These are phyloP conservation scores for Murraya koenigii DNA, from an alignment of 345 rosid species.

Conservation along the genomic window DNA sequence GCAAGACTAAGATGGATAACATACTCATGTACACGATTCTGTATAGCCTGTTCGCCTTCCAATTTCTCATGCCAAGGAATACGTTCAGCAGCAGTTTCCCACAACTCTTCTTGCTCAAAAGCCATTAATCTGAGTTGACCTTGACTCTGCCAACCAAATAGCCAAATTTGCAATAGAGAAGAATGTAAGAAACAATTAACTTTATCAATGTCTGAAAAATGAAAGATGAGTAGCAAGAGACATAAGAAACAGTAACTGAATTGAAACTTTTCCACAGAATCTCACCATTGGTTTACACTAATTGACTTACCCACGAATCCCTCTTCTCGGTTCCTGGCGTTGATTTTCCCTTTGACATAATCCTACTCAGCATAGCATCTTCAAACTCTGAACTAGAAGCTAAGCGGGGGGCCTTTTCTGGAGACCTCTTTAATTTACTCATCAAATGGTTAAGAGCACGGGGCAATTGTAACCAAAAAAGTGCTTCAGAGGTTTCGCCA, in stretches of 20 bases:
- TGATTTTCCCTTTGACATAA: constrained; percentile 54
- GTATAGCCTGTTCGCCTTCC: constrained; percentile 93
- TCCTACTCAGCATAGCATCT: constrained; percentile 50
- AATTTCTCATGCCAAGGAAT: constrained; percentile 95
- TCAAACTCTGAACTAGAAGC: constrained; percentile 37
- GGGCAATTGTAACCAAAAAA: constrained; percentile 96
- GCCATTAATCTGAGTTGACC: constrained; percentile 81
- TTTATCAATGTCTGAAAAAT: background rate
- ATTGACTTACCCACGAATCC: constrained; percentile 54
- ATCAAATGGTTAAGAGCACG: constrained; percentile 77
- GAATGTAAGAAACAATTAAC: constrained; percentile 4
- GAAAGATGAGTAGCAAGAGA: background rate
- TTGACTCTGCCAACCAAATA: constrained; percentile 45
- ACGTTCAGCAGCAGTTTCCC: constrained; percentile 85
- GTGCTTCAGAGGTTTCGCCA: constrained; percentile 87
- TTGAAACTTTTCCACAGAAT: background rate
- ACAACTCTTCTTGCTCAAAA: constrained; percentile 79
- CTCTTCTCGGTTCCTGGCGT: constrained; percentile 35
- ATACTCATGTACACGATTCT: constrained; percentile 94
- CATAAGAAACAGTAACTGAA: background rate
- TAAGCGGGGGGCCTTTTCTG: constrained; percentile 37
- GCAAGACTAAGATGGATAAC: constrained; percentile 26
- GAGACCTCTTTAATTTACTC: constrained; percentile 56
- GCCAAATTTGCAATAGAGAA: constrained; percentile 5
- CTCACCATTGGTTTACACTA: background rate